Percentiles rank a stretch among this genome's conserved stretches.
These are phyloP conservation scores for Tetracentron sinense DNA, from an alignment of 164 flowering plant genomes.

Conservation along the genomic window DNA sequence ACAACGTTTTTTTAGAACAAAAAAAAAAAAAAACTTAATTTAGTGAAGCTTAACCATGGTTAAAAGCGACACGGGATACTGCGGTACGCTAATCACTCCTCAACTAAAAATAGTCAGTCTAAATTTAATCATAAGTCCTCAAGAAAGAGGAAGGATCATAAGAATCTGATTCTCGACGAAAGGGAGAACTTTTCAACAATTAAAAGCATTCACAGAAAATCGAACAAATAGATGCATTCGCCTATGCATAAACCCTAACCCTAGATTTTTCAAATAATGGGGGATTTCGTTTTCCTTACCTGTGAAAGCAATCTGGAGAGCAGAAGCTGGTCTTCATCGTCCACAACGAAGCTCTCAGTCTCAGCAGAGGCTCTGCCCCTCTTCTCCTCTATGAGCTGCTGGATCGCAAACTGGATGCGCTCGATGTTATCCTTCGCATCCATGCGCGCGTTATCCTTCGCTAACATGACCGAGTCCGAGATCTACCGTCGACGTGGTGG, in stretches of 20 bases:
- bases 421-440: neutral
- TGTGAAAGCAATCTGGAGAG: constrained; percentile 27
- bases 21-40: too few species aligned
- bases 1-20: too few species aligned
- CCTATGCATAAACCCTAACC: too few species aligned
- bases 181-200: neutral
- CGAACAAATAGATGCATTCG: neutral
- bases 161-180: neutral
- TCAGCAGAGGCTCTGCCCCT: neutral
- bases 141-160: neutral
- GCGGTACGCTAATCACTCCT: too few species aligned
- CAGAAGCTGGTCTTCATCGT: constrained; percentile 15
- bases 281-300: neutral
- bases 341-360: neutral
- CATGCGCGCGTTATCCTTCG: neutral
- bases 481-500: too few species aligned
- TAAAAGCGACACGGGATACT: too few species aligned
- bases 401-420: neutral
- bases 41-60: too few species aligned
- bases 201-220: neutral
- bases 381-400: constrained; percentile 13
- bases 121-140: neutral
- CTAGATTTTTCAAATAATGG: too few species aligned
- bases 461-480: too few species aligned
- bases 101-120: too few species aligned